Conservation (phyloP, 768 basidiomycete species). For the Boletus sensibilis region DNA sequence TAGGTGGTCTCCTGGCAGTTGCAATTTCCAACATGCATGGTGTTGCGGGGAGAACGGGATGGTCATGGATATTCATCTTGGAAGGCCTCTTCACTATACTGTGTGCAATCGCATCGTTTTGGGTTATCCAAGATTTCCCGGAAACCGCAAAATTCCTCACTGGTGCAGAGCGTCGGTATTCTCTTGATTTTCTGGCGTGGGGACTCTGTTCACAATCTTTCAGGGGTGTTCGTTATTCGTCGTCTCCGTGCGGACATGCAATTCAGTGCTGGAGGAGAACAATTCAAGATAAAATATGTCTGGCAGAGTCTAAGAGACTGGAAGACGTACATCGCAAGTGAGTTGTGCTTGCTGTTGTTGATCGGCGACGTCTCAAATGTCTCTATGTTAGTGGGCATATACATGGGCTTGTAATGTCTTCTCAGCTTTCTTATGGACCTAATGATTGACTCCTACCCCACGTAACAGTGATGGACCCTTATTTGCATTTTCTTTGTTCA, state of each 20-base stretch:
- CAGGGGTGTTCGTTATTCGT: constrained; percentile 62
- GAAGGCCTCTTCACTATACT: constrained; percentile 71
- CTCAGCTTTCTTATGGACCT: background rate
- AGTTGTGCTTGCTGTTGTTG: constrained; percentile 22
- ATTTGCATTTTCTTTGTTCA: constrained; percentile 55
- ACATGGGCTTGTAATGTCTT: constrained; percentile 61
- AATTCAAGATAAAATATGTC: constrained; percentile 53
- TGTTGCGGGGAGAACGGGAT: constrained; percentile 58
- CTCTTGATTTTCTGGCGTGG: background rate
- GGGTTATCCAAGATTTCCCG: constrained; percentile 77
- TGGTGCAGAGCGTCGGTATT: constrained; percentile 53
- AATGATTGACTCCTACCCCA: constrained; percentile 4
- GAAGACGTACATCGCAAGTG: constrained; percentile 74
- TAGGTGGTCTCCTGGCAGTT: constrained; percentile 63
- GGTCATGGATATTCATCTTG: constrained; percentile 75
- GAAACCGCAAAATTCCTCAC: constrained; percentile 71
- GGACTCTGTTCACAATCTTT: background rate
- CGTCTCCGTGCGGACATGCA: constrained; percentile 65
- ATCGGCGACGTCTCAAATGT: background rate
- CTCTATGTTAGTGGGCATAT: constrained; percentile 54
- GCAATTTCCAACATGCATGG: constrained; percentile 73
- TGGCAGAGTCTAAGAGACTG: constrained; percentile 62
- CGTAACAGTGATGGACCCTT: constrained; percentile 45
- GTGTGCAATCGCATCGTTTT: constrained; percentile 59
- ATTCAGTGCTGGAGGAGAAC: constrained; percentile 60